A percentile compares a stretch with the other conserved stretches of the same genome.
These are phyloP conservation scores for Paecilomyces sp. DNA, from an alignment of 2,329 filamentous ascomycete genomes.

Conservation along the genomic window DNA sequence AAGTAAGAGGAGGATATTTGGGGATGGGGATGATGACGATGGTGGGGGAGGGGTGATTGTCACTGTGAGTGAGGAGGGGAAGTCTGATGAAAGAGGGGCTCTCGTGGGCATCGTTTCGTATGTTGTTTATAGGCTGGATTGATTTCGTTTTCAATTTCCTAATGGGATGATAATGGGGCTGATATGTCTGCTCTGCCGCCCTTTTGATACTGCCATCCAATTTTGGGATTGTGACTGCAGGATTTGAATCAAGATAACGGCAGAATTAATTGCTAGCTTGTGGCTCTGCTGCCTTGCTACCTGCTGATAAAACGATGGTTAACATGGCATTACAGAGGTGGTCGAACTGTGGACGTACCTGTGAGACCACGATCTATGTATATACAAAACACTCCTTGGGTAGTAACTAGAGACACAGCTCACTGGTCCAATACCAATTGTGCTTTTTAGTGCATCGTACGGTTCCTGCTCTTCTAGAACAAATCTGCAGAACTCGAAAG, in stretches of 20 bases:
- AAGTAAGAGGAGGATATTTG: constrained; percentile 71
- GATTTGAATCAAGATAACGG: neutral
- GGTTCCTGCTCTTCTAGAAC: neutral
- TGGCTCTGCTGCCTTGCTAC: neutral
- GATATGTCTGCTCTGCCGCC: neutral
- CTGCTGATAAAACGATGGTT: neutral
- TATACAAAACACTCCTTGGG: neutral
- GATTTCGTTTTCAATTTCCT: neutral
- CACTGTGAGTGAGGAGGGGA: constrained; percentile 35
- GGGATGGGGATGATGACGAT: constrained; percentile 41
- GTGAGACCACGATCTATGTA: neutral
- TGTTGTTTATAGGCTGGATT: constrained; percentile 2
- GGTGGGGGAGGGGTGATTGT: constrained; percentile 34
- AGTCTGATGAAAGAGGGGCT: constrained; percentile 38
- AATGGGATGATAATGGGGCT: neutral
- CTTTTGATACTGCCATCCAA: neutral
- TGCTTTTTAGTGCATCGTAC: neutral
- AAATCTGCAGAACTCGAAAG: neutral
- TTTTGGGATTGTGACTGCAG: neutral
- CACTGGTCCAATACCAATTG: neutral
- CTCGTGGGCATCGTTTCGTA: constrained; percentile 22
- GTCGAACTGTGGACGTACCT: neutral
- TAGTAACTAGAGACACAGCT: neutral
- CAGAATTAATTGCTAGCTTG: neutral
- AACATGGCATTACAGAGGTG: neutral